Conservation (phyloP, 768 basidiomycete species). For the Phanerochaete sordida region DNA sequence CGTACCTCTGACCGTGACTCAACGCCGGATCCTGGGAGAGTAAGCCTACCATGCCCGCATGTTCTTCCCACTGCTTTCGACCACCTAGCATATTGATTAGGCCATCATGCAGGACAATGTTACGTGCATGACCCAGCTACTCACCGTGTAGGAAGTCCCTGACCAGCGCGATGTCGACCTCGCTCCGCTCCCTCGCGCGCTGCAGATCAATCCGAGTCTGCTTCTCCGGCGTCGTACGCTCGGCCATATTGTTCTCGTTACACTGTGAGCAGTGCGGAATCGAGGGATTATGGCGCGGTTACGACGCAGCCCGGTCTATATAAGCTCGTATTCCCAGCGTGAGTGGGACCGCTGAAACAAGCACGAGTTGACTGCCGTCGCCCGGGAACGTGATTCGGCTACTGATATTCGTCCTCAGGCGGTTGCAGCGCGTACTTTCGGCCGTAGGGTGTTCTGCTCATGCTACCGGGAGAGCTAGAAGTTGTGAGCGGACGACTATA, state of each 20-base stretch:
- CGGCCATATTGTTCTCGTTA: background rate
- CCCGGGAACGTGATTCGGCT: no score
- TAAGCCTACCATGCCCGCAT: conserved; percentile 39
- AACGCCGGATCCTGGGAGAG: conserved; percentile 56
- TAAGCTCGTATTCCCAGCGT: no score
- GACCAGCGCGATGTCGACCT: conserved; percentile 40
- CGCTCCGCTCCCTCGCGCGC: conserved; percentile 40
- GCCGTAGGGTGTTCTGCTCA: no score
- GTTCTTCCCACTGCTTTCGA: conserved; percentile 45
- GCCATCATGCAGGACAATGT: background rate
- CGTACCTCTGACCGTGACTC: conserved; percentile 53
- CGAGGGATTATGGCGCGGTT: background rate
- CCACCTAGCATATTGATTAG: conserved; percentile 41
- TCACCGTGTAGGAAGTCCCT: conserved; percentile 51
- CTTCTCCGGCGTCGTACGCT: background rate
- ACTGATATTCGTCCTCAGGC: no score
- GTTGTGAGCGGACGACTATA: no score
- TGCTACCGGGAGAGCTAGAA: no score
- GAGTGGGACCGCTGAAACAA: no score
- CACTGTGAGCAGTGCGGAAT: background rate
- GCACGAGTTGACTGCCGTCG: no score
- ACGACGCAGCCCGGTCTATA: no score
- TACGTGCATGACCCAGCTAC: conserved; percentile 13
- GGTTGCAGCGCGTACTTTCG: no score
- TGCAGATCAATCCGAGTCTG: conserved; percentile 39